Percentiles rank a stretch among this genome's conserved stretches.
Conservation (phyloP, 768 basidiomycete genomes). For the Kwoniella shandongensis region DNA sequence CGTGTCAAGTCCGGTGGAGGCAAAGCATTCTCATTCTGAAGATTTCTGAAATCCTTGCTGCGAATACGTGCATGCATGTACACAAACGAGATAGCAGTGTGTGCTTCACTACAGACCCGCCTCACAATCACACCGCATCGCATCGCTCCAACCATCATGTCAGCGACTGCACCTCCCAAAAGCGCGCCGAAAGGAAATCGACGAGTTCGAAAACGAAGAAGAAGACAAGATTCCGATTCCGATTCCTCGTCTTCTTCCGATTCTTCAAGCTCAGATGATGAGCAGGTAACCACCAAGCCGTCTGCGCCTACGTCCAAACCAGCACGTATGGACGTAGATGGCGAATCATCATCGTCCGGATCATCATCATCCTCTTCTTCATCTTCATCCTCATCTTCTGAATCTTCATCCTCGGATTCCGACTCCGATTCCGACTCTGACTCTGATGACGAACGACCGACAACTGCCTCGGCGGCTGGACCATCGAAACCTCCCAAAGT, state of each 20-base stretch:
- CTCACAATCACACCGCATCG: too few species aligned
- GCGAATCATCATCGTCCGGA: slow-evolving; percentile 23
- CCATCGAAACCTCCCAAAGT: slow-evolving; percentile 14
- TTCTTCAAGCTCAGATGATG: slow-evolving; percentile 14
- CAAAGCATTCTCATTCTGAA: too few species aligned
- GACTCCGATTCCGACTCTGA: slow-evolving; percentile 41
- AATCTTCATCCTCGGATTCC: slow-evolving; percentile 27
- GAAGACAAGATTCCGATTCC: slow-evolving; percentile 28
- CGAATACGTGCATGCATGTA: too few species aligned
- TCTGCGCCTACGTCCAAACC: neutral
- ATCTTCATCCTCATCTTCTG: slow-evolving; percentile 23
- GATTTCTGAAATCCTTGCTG: too few species aligned
- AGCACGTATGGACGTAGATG: slow-evolving; percentile 14
- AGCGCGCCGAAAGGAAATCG: slow-evolving; percentile 17
- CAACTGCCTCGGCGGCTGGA: slow-evolving; percentile 12
- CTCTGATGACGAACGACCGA: slow-evolving; percentile 8
- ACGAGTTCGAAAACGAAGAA: slow-evolving; percentile 22
- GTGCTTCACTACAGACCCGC: too few species aligned
- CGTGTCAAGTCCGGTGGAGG: too few species aligned
- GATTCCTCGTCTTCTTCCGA: slow-evolving; percentile 26
- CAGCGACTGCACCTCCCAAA: slow-evolving; percentile 13
- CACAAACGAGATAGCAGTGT: too few species aligned
- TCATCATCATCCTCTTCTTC: slow-evolving; percentile 14
- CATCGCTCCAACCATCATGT: slow-evolving; percentile 7
- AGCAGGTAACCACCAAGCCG: too few species aligned